A percentile compares a stretch with the other conserved stretches of the same genome.
Evolutionary conservation across 208 protist genomes (phyloP).

Genomic region (Trypanosoma avium): DNA sequence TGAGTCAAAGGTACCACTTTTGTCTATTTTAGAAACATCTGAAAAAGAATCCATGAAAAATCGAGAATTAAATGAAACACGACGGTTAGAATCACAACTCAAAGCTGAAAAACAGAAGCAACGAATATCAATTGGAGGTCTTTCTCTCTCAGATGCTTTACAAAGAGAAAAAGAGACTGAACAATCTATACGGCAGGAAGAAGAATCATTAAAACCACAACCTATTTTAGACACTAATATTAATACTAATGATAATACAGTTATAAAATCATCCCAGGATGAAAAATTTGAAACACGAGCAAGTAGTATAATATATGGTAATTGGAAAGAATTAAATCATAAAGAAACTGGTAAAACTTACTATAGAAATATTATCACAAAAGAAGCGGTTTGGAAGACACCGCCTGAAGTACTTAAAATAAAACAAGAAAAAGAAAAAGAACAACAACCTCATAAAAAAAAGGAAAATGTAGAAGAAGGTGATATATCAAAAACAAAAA

Average conservation of each 20-base stretch:
- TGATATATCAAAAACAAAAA: constrained; percentile 4
- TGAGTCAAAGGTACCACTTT: not conserved
- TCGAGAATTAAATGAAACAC: not conserved
- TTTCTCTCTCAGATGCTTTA: not conserved
- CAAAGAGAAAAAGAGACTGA: not conserved
- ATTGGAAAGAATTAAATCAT: constrained; percentile 22
- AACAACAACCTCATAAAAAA: not conserved
- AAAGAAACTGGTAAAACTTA: constrained; percentile 21
- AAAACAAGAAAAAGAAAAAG: not conserved
- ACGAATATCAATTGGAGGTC: not conserved
- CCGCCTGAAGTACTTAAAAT: constrained; percentile 20
- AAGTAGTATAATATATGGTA: constrained; percentile 12
- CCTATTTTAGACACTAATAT: not conserved
- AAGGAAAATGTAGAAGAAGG: not conserved
- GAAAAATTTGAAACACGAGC: not conserved
- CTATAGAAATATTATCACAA: constrained; percentile 17
- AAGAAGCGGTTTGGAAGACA: constrained; percentile 18
- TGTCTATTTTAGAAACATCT: not conserved
- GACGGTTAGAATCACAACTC: not conserved
- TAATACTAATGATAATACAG: not conserved
- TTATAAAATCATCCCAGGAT: not conserved
- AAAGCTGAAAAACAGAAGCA: not conserved
- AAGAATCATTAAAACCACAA: not conserved
- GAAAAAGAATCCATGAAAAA: not conserved
- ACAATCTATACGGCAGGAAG: too few relatives aligned